Evolutionary conservation across 345 rosid species (phyloP).

Genomic region (Litchi chinensis): DNA sequence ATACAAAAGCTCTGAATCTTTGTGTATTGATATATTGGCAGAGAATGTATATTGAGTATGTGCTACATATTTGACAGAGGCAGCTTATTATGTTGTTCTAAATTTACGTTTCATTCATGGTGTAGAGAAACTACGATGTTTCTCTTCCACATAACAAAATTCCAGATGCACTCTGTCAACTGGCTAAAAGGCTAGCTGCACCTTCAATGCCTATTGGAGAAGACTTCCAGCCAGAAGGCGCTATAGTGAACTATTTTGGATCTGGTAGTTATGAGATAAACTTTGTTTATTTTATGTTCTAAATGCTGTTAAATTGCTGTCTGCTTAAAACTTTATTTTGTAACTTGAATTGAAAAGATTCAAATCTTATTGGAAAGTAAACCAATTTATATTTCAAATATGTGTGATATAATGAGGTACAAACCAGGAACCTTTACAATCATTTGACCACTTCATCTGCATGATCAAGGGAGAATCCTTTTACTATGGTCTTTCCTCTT

Average conservation of each 20-base stretch:
- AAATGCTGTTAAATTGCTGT: neutral
- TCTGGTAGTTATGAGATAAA: constrained; percentile 43
- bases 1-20: neutral
- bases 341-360: too few relatives aligned
- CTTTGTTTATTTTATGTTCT: neutral
- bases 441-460: neutral
- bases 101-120: constrained; percentile 20
- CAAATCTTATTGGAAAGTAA: neutral
- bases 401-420: neutral
- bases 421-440: neutral
- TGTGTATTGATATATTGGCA: too few relatives aligned
- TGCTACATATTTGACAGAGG: neutral
- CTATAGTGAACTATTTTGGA: constrained; percentile 88
- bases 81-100: neutral
- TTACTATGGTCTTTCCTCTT: neutral
- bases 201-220: constrained; percentile 78
- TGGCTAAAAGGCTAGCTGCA: constrained; percentile 72
- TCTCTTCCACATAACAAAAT: constrained; percentile 86
- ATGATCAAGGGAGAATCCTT: constrained; percentile 1
- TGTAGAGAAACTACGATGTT: constrained; percentile 74
- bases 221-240: constrained; percentile 87
- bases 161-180: constrained; percentile 72
- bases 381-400: neutral
- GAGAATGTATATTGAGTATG: too few relatives aligned
- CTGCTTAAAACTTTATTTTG: neutral